Base-by-base conservation (phyloP, 106 monocot genomes). In the Dendrobium chrysotoxum region DNA sequence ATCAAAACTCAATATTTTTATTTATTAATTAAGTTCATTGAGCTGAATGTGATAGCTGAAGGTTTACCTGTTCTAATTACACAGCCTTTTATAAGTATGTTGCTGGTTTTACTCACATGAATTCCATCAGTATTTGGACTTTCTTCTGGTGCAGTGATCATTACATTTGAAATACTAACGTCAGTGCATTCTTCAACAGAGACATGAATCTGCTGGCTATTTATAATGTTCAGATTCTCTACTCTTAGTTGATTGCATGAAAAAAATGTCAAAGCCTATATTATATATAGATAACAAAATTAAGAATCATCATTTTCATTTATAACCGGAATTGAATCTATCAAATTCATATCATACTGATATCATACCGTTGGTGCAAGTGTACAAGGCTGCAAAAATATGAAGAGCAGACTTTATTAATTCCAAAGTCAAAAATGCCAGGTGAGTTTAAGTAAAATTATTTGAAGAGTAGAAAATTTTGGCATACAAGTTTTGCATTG, bases 61-160 rank as follows among this genome's bases (percentile, higher is more conserved):
- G 11, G 13, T 71, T 45, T 70, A 90, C 95, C 95, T 81, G 93
- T 90, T 81, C 57, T 65, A 45, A 96, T 92, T 23, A 82, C 71
- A 46, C 88, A 88, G 68, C 84, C 76, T 44, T 61, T 79, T 75
- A 96, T 88, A 20, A 70, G 5, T 2, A 96, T 85, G 77, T 90
- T 84, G 21, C 65, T 88, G 50, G 87, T 90, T 40, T 72, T 31
- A 4, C 87, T 40, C 7, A 96, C 75, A 67, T 96, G 96, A 72
- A 96, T 92, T 23, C 96, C 96, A 75, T 96, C 96, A 0, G 96
- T 96, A 80, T 96, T 93, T 13, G 93, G 96, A 65, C 93, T 96
- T n/a, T 38, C 15, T 23, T 78, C 85, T 25, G 91, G 85, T 7
- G 93, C 89, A 21, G 26, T 75, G 61, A 93, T 91, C 26, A 40